A percentile compares a stretch with the other conserved stretches of the same genome.
phyloP scores from a whole-genome alignment of 345 rosid genomes.

The Erucastrum elatum region DNA sequence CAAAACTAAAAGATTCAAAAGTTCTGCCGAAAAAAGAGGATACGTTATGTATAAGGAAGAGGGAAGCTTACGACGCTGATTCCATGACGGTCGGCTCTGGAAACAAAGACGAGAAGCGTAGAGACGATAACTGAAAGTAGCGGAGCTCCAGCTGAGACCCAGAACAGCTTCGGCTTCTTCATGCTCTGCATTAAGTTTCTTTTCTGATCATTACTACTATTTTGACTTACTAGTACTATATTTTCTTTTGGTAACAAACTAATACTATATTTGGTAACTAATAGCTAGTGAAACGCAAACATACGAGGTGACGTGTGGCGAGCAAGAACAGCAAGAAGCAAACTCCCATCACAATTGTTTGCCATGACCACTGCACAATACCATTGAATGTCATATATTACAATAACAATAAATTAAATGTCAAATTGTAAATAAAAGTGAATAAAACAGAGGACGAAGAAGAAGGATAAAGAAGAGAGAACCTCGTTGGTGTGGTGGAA shows the following conservation, averaged over 20 bases:
- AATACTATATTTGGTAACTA: neutral
- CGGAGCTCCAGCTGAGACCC: slow-evolving; percentile 91
- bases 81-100: slow-evolving; percentile 79
- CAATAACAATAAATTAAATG: neutral
- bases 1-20: neutral
- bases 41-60: neutral
- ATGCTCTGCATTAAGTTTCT: slow-evolving; percentile 45
- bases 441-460: neutral
- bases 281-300: slow-evolving; percentile 29
- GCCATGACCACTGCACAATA: slow-evolving; percentile 89
- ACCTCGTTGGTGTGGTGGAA: slow-evolving; percentile 80
- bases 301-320: slow-evolving; percentile 73
- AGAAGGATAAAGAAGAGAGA: slow-evolving; percentile 3
- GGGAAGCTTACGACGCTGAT: slow-evolving; percentile 57
- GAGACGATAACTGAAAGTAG: slow-evolving; percentile 70
- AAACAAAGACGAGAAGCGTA: slow-evolving; percentile 73
- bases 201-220: neutral
- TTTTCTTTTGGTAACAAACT: too few species aligned
- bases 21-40: neutral
- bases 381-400: neutral
- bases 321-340: slow-evolving; percentile 78
- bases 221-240: neutral
- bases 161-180: slow-evolving; percentile 72
- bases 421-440: neutral
- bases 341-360: slow-evolving; percentile 82